Percentiles rank a stretch among this genome's conserved stretches.
Conservation (phyloP, 208 protist species). For the Tritrichomonas foetus region DNA sequence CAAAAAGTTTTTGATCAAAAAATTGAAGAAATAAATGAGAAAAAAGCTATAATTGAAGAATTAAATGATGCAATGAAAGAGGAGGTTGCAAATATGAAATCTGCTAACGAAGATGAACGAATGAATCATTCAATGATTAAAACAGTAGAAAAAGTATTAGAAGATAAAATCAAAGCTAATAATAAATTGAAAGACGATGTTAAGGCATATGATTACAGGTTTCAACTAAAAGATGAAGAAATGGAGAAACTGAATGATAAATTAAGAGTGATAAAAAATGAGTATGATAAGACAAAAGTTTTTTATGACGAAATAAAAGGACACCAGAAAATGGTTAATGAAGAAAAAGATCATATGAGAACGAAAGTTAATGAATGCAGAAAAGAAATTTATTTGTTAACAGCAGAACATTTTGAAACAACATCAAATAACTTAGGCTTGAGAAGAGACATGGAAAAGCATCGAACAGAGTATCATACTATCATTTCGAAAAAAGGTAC, state of each 20-base stretch:
- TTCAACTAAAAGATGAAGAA: background rate
- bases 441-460: background rate
- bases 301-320: background rate
- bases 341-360: background rate
- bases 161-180: background rate
- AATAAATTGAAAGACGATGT: background rate
- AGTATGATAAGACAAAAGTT: background rate
- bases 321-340: background rate
- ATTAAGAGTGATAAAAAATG: background rate
- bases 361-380: background rate
- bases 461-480: background rate
- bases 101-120: background rate
- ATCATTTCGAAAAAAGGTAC: background rate
- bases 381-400: background rate
- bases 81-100: background rate
- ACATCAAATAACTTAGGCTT: background rate
- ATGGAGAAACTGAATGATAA: background rate
- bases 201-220: background rate
- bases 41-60: background rate
- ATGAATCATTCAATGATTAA: background rate
- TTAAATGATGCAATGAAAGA: background rate
- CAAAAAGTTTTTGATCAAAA: background rate
- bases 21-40: background rate
- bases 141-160: background rate
- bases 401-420: background rate